Evolutionary conservation across 352 stramenopile species (phyloP).

Genomic region (Phytophthora megakarya): DNA sequence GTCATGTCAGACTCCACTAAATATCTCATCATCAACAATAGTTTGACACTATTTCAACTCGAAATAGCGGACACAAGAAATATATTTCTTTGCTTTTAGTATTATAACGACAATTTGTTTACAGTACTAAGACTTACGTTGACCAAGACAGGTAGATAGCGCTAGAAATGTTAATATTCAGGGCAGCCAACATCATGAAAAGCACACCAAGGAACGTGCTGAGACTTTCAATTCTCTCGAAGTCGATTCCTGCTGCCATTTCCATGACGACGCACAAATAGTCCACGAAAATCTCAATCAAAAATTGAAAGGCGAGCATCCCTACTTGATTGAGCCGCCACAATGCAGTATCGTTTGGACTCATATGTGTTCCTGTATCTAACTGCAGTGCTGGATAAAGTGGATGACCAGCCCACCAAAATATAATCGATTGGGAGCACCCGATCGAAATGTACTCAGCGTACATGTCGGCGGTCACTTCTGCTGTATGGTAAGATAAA

Average conservation of each 20-base stretch:
- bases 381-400: constrained; percentile 35
- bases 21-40: too few species aligned
- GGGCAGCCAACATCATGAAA: constrained; percentile 32
- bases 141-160: constrained; percentile 20
- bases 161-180: constrained; percentile 43
- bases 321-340: constrained; percentile 26
- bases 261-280: constrained; percentile 38
- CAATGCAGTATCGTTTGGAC: neutral
- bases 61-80: too few species aligned
- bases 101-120: neutral
- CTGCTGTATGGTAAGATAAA: constrained; percentile 40
- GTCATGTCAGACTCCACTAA: too few species aligned
- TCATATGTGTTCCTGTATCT: neutral
- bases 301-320: constrained; percentile 31
- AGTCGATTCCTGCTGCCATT: constrained; percentile 35
- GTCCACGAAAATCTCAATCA: constrained; percentile 33
- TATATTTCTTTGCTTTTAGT: too few species aligned
- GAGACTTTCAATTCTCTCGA: constrained; percentile 29
- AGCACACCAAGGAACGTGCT: constrained; percentile 31
- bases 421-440: constrained; percentile 46
- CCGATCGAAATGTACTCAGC: constrained; percentile 58
- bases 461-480: constrained; percentile 54
- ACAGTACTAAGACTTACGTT: neutral
- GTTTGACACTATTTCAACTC: too few species aligned
- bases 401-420: constrained; percentile 43